These are phyloP conservation scores for Amanita exitialis DNA, from an alignment of 768 basidiomycete species.

Conservation along the genomic window DNA sequence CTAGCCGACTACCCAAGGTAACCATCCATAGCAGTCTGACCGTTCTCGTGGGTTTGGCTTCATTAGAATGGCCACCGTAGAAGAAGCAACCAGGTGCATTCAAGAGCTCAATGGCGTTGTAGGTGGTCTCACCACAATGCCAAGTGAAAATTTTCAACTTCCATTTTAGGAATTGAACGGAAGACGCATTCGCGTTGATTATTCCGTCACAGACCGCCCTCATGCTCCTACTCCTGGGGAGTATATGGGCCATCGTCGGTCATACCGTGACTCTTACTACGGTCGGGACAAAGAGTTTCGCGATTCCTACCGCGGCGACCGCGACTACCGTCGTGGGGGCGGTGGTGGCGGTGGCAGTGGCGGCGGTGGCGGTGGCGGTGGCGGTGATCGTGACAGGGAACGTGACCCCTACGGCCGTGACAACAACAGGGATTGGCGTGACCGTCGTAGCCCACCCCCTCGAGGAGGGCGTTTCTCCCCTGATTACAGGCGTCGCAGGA, in stretches of 20 bases:
- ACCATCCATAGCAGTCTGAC: constrained; percentile 50
- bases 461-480: constrained; percentile 56
- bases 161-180: constrained; percentile 77
- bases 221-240: constrained; percentile 96
- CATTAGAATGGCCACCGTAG: constrained; percentile 84
- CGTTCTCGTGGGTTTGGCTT: constrained; percentile 98
- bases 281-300: constrained; percentile 26
- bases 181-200: constrained; percentile 93
- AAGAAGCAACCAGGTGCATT: constrained; percentile 83
- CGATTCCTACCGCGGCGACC: constrained; percentile 45
- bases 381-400: constrained; percentile 42
- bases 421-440: constrained; percentile 59
- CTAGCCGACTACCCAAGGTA: not conserved
- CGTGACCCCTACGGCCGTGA: constrained; percentile 63
- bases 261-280: constrained; percentile 25
- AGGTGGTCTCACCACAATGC: constrained; percentile 21
- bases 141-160: constrained; percentile 5
- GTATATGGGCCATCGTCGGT: constrained; percentile 89
- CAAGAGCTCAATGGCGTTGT: constrained; percentile 89
- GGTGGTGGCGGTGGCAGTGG: constrained; percentile 12
- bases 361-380: constrained; percentile 20
- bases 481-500: constrained; percentile 64
- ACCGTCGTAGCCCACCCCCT: constrained; percentile 63
- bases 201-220: constrained; percentile 87
- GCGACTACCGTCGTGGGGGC: constrained; percentile 42